Conservation (phyloP, 306 rosid species). For the Glycyrrhiza uralensis region DNA sequence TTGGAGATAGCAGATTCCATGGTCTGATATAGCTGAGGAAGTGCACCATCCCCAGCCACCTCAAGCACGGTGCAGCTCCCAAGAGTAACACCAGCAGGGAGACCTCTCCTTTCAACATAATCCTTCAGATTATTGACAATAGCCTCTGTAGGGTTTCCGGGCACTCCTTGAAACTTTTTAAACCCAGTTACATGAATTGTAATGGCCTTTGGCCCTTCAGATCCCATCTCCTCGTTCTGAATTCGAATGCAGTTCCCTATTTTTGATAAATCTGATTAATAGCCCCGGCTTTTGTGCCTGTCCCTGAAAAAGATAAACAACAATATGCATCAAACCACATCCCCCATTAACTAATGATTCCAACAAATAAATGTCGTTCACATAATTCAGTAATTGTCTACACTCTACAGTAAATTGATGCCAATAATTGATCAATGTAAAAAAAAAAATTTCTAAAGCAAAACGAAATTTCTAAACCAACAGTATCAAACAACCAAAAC, state of each 20-base stretch:
- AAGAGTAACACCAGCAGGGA: slow-evolving; percentile 68
- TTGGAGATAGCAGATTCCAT: slow-evolving; percentile 53
- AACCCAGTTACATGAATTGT: slow-evolving; percentile 80
- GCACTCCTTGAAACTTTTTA: slow-evolving; percentile 77
- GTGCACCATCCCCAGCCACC: slow-evolving; percentile 68
- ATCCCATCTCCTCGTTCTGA: slow-evolving; percentile 64
- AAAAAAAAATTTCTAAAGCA: not conserved
- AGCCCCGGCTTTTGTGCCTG: not conserved
- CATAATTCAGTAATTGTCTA: not conserved
- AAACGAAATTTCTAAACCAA: too few relatives aligned
- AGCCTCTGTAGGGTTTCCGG: slow-evolving; percentile 71
- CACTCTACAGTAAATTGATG: not conserved
- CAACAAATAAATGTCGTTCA: not conserved
- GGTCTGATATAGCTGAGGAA: slow-evolving; percentile 44
- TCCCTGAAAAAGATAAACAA: slow-evolving; percentile 15
- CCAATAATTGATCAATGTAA: not conserved
- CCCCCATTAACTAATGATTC: too few relatives aligned
- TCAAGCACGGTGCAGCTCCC: slow-evolving; percentile 79
- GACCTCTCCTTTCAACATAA: slow-evolving; percentile 59
- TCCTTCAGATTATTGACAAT: slow-evolving; percentile 59
- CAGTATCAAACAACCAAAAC: not conserved
- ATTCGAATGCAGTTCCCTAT: slow-evolving; percentile 69
- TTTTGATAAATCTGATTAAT: slow-evolving; percentile 11
- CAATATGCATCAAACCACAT: not conserved
- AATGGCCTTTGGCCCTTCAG: slow-evolving; percentile 71